phyloP scores from a whole-genome alignment of 2,329 filamentous ascomycete species.

The Calonectria crousiana region DNA sequence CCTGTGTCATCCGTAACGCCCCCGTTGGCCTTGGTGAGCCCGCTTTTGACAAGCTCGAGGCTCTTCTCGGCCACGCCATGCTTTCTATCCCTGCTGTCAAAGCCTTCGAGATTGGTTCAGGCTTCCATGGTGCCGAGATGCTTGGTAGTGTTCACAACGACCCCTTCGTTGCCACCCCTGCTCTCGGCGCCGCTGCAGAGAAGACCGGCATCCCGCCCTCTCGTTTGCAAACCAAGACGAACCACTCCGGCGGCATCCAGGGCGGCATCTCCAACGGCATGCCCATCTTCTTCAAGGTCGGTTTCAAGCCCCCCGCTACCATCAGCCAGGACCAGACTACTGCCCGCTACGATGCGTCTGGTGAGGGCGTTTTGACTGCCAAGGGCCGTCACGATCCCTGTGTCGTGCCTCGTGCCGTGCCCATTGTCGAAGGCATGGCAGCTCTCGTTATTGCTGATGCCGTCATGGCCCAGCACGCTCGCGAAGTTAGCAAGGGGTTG shows the following conservation, averaged over 20 bases:
- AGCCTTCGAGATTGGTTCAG: conserved; percentile 94
- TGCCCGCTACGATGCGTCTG: conserved; percentile 78
- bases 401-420: conserved; percentile 88
- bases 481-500: conserved; percentile 54
- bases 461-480: conserved; percentile 82
- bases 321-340: conserved; percentile 92
- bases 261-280: conserved; percentile 96
- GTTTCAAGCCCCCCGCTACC: conserved; percentile 94
- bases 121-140: conserved; percentile 88
- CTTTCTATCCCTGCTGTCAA: conserved; percentile 95
- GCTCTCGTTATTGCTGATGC: conserved; percentile 89
- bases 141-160: conserved; percentile 95
- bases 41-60: conserved; percentile 95
- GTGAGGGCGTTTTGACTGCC: conserved; percentile 82
- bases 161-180: conserved; percentile 58
- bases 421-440: conserved; percentile 93
- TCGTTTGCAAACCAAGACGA: conserved; percentile 81
- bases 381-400: conserved; percentile 97
- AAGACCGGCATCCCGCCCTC: conserved; percentile 64
- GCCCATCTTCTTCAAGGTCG: conserved; percentile 93
- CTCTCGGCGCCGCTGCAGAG: conserved; percentile 57
- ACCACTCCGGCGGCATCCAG: conserved; percentile 95
- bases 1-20: conserved; percentile 89
- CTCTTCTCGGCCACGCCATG: conserved; percentile 92
- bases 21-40: conserved; percentile 92